phyloP scores from a whole-genome alignment of 805 yeast species.

The Saccharomycopsis oosterbeekiorum region DNA sequence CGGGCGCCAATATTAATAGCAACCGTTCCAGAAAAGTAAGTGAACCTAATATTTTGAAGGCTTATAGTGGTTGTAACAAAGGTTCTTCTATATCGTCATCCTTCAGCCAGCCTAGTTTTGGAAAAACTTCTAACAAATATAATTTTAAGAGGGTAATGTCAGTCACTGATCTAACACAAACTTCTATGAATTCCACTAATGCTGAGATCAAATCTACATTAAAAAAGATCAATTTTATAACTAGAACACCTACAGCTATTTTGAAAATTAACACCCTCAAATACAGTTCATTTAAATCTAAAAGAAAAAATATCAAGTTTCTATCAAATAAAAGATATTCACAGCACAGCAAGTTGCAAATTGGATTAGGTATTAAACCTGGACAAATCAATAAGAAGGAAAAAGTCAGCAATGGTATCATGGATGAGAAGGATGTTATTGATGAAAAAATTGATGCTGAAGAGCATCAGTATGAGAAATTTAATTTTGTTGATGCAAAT shows the following conservation, averaged over 20 bases:
- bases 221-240: conserved; percentile 5
- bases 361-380: not conserved
- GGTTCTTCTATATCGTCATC: not conserved
- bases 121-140: not conserved
- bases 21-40: not conserved
- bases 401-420: not conserved
- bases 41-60: not conserved
- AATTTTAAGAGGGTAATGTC: conserved; percentile 3
- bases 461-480: not conserved
- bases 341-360: not conserved
- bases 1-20: not conserved
- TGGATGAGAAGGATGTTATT: not conserved
- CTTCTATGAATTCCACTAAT: conserved; percentile 9
- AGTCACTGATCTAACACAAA: conserved; percentile 17
- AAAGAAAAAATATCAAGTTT: not conserved
- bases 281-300: conserved; percentile 7
- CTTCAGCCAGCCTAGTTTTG: not conserved
- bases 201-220: conserved; percentile 1
- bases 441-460: not conserved
- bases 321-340: not conserved
- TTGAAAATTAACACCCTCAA: conserved; percentile 2
- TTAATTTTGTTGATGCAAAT: not conserved
- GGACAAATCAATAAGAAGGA: not conserved
- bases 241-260: conserved; percentile 9
- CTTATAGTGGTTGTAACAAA: not conserved